Evolutionary conservation across 75 land plant species (phyloP).

Genomic region (Picea glauca): DNA sequence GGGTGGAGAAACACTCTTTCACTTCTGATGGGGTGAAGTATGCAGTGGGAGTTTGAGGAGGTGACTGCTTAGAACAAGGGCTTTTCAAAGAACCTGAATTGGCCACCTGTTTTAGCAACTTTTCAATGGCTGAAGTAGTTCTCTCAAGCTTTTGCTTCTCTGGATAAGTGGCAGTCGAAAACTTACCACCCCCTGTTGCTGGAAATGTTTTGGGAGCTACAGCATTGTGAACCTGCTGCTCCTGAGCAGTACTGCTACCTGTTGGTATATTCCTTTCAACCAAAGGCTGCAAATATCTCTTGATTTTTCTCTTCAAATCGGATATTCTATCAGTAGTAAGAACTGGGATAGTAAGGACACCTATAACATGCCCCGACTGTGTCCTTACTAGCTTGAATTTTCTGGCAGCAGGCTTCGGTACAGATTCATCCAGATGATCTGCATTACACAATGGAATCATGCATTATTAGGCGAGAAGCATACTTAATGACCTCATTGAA

Average conservation of each 20-base stretch:
- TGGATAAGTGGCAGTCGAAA: background rate
- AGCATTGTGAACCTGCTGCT: background rate
- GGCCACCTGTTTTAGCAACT: background rate
- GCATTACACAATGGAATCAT: background rate
- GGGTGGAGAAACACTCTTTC: conserved; percentile 2
- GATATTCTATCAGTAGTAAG: conserved; percentile 41
- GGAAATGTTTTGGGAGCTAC: background rate
- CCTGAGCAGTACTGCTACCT: conserved; percentile 10
- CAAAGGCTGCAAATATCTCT: conserved; percentile 33
- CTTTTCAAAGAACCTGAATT: background rate
- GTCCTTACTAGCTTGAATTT: conserved; percentile 40
- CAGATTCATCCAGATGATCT: conserved; percentile 8
- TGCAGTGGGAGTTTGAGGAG: too few relatives aligned
- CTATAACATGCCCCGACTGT: conserved; percentile 27
- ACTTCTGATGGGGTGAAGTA: too few relatives aligned
- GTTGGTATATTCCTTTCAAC: conserved; percentile 28
- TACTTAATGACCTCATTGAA: background rate
- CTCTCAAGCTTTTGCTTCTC: background rate
- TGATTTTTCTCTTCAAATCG: conserved; percentile 42
- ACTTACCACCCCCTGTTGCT: background rate
- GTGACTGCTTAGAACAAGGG: too few relatives aligned
- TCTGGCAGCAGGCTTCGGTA: conserved; percentile 31
- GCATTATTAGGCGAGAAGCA: background rate
- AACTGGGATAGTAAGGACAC: conserved; percentile 38
- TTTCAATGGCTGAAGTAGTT: conserved; percentile 3